phyloP scores from a whole-genome alignment of 177 flowering plant genomes.

The Vitis hybrid region DNA sequence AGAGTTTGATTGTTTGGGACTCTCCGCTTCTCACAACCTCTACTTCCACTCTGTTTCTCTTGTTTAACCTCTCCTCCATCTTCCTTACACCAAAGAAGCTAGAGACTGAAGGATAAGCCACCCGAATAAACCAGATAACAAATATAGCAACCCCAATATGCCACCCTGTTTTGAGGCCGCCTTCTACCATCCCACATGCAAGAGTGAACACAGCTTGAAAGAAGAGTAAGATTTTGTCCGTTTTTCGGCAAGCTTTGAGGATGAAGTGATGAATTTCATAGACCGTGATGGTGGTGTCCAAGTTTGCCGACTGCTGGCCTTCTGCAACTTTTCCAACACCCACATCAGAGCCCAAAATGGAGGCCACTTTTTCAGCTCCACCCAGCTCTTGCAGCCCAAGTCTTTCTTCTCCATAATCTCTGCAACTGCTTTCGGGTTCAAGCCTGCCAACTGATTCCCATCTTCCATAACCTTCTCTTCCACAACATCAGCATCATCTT shows the following conservation, averaged over 20 bases:
- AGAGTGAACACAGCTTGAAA: constrained; percentile 15
- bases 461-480: too few species aligned
- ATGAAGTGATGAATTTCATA: not conserved
- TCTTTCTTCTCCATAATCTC: too few species aligned
- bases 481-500: too few species aligned
- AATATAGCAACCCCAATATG: constrained; percentile 17
- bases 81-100: constrained; percentile 7
- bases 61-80: constrained; percentile 1
- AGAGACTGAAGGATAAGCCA: constrained; percentile 1
- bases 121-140: not conserved
- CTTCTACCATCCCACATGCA: not conserved
- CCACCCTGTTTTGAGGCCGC: constrained; percentile 18
- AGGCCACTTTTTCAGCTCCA: too few species aligned
- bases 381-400: too few species aligned
- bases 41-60: not conserved
- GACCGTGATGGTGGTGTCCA: too few species aligned
- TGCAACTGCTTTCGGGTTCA: too few species aligned
- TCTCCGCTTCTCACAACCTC: constrained; percentile 9
- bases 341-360: too few species aligned
- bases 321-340: too few species aligned
- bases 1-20: not conserved
- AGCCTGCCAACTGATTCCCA: too few species aligned
- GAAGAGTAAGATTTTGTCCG: constrained; percentile 10
- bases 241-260: not conserved
- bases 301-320: too few species aligned